Percentiles rank a stretch among this genome's conserved stretches.
Evolutionary conservation across 495 filamentous ascomycete genomes (phyloP).

Genomic region (Aspergillus ellipticus): DNA sequence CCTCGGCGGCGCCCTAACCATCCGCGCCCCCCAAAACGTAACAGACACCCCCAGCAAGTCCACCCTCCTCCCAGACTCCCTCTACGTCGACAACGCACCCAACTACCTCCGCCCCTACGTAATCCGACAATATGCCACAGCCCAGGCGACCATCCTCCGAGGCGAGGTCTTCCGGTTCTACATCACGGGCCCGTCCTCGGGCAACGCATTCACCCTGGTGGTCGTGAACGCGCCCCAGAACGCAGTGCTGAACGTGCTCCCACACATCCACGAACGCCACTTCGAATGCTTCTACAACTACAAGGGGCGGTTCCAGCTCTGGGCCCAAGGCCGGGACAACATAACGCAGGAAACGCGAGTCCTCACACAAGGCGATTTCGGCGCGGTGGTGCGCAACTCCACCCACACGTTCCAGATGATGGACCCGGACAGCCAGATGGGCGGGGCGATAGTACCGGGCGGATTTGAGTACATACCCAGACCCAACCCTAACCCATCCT

Average conservation of each 20-base stretch:
- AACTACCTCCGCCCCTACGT: slow-evolving; percentile 28
- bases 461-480: slow-evolving; percentile 36
- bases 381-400: slow-evolving; percentile 36
- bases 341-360: slow-evolving; percentile 32
- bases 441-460: slow-evolving; percentile 40
- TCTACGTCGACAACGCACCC: slow-evolving; percentile 25
- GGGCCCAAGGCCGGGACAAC: slow-evolving; percentile 32
- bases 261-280: slow-evolving; percentile 39
- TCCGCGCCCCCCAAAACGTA: too few relatives aligned
- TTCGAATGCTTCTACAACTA: slow-evolving; percentile 46
- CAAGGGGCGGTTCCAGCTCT: slow-evolving; percentile 44
- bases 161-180: slow-evolving; percentile 30
- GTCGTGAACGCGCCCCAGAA: slow-evolving; percentile 36
- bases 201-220: slow-evolving; percentile 40
- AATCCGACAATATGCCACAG: slow-evolving; percentile 29
- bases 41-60: too few relatives aligned
- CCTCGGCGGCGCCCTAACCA: too few relatives aligned
- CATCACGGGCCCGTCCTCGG: slow-evolving; percentile 41
- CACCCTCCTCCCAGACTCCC: too few relatives aligned
- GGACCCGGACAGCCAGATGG: slow-evolving; percentile 44
- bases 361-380: slow-evolving; percentile 37
- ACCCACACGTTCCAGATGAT: slow-evolving; percentile 45
- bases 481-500: not conserved
- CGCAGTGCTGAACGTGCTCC: slow-evolving; percentile 31
- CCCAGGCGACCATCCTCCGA: slow-evolving; percentile 26